Conservation (phyloP, 2,329 filamentous ascomycete genomes). For the Ciborinia camelliae region DNA sequence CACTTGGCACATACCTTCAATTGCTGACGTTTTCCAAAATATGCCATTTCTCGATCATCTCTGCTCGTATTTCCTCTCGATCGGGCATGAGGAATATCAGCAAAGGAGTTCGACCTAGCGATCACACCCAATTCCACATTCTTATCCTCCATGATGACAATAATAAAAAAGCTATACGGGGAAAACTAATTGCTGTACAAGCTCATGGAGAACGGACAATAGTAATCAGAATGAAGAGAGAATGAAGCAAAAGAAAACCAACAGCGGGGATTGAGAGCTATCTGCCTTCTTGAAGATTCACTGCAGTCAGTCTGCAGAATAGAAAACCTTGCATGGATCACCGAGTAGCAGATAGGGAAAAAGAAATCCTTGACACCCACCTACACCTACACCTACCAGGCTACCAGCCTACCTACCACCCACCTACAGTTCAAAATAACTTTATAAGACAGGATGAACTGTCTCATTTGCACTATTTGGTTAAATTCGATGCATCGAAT, state of each 20-base stretch:
- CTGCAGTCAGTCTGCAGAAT: neutral
- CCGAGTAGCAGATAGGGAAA: slow-evolving; percentile 10
- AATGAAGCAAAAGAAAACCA: neutral
- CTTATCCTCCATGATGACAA: slow-evolving; percentile 25
- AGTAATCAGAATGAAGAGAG: neutral
- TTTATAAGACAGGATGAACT: neutral
- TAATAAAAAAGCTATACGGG: neutral
- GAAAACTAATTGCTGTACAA: neutral
- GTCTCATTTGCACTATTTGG: slow-evolving; percentile 7
- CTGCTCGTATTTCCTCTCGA: slow-evolving; percentile 25
- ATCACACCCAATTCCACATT: slow-evolving; percentile 14
- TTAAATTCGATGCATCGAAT: neutral
- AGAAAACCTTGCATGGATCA: slow-evolving; percentile 4
- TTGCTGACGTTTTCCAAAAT: slow-evolving; percentile 31
- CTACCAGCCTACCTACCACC: too few relatives aligned
- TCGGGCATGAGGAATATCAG: neutral
- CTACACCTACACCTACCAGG: too few relatives aligned
- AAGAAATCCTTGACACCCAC: slow-evolving; percentile 7
- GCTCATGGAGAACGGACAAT: neutral
- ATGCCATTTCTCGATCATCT: slow-evolving; percentile 32
- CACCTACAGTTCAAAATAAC: neutral
- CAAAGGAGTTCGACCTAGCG: slow-evolving; percentile 16
- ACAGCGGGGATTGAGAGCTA: neutral
- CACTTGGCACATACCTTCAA: slow-evolving; percentile 25
- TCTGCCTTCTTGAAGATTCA: slow-evolving; percentile 10